Percentiles rank a stretch among this genome's conserved stretches.
phyloP scores from a whole-genome alignment of 306 rosid species.

The Lathyrus sativus region DNA sequence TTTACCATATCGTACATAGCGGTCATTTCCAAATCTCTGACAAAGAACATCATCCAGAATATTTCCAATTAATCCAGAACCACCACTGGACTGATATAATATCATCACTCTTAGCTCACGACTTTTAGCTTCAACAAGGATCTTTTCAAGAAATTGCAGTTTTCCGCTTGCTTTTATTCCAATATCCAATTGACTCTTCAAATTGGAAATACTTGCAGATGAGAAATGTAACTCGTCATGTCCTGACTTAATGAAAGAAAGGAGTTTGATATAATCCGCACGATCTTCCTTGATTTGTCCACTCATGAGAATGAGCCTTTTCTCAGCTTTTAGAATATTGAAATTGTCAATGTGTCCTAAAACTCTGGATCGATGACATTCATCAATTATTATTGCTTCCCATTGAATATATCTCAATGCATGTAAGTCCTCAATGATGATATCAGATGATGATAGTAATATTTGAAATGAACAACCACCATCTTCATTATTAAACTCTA shows the following conservation, averaged over 20 bases:
- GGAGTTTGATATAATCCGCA: conserved; percentile 42
- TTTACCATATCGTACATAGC: conserved; percentile 62
- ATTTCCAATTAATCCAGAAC: conserved; percentile 66
- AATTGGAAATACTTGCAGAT: conserved; percentile 37
- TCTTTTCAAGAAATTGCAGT: conserved; percentile 45
- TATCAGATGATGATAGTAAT: no score
- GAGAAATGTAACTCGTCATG: conserved; percentile 20
- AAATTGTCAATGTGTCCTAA: conserved; percentile 34
- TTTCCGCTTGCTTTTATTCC: conserved; percentile 51
- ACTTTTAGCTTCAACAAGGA: no score
- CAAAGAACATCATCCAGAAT: conserved; percentile 73
- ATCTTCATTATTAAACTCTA: no score
- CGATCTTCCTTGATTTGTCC: conserved; percentile 53
- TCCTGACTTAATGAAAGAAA: conserved; percentile 43
- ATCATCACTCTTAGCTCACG: conserved; percentile 43
- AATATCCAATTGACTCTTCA: conserved; percentile 40
- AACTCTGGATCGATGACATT: no score
- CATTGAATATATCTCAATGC: no score
- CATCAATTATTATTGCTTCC: no score
- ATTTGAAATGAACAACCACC: no score
- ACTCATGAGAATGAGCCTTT: conserved; percentile 41
- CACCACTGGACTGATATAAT: no score
- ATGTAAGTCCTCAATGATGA: no score
- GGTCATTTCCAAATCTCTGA: conserved; percentile 61
- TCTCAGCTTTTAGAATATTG: conserved; percentile 36